A percentile compares a stretch with the other conserved stretches of the same genome.
Conservation (phyloP, 1,284 basidiomycete species). For the Ceratobasidium sp. region DNA sequence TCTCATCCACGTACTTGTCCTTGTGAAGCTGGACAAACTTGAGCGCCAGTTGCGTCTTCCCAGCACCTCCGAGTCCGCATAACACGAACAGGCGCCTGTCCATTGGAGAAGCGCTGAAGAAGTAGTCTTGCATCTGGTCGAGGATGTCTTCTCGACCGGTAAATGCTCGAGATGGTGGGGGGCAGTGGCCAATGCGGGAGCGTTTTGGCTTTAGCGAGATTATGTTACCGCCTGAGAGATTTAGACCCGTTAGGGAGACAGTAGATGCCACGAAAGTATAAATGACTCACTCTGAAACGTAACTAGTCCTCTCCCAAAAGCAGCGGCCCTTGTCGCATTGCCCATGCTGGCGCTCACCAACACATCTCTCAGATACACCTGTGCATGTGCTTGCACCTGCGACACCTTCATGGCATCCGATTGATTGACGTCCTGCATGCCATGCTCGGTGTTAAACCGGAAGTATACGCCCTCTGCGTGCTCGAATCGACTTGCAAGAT, state of each 20-base stretch:
- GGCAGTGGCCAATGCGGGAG: not conserved
- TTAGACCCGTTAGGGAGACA: no score
- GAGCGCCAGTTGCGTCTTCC: conserved; percentile 7
- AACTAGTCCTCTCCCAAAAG: no score
- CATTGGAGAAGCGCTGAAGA: not conserved
- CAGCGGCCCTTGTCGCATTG: no score
- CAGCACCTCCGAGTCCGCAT: conserved; percentile 14
- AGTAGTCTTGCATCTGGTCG: not conserved
- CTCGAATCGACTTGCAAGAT: not conserved
- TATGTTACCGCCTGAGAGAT: no score
- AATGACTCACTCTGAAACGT: no score
- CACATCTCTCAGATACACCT: no score
- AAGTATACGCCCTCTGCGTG: not conserved
- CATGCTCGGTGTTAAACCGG: conserved; percentile 19
- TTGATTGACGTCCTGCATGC: not conserved
- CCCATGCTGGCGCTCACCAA: no score
- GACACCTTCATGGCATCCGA: not conserved
- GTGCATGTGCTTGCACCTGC: not conserved
- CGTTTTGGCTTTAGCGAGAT: no score
- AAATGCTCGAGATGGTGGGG: conserved; percentile 2
- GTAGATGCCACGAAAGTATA: no score
- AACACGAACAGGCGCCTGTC: conserved; percentile 3
- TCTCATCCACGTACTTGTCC: not conserved
- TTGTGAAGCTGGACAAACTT: conserved; percentile 5
- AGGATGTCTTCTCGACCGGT: conserved; percentile 5